Percentiles rank a stretch among this genome's conserved stretches.
These are phyloP conservation scores for Novymonas esmeraldas DNA, from an alignment of 208 protist species.

Conservation along the genomic window DNA sequence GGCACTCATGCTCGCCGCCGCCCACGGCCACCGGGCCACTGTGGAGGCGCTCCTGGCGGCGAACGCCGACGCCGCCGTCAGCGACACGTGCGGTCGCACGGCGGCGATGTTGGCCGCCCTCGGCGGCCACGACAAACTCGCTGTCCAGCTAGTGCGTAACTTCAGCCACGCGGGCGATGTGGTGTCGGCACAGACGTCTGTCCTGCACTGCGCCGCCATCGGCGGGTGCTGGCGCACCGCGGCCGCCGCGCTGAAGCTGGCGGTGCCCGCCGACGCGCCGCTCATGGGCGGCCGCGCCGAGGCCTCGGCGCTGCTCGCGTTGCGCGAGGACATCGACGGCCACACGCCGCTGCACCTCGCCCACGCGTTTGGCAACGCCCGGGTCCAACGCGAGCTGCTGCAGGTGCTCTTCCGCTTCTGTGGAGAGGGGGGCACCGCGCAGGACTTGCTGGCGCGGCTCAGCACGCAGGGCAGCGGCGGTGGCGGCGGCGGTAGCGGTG, in stretches of 20 bases:
- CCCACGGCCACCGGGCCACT: slow-evolving; percentile 46
- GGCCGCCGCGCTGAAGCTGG: slow-evolving; percentile 37
- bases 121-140: slow-evolving; percentile 68
- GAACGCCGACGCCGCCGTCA: slow-evolving; percentile 44
- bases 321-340: slow-evolving; percentile 57
- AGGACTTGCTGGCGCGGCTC: slow-evolving; percentile 17
- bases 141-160: slow-evolving; percentile 57
- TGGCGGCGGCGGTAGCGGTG: not conserved
- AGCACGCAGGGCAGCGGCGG: slow-evolving; percentile 12
- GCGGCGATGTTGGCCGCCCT: slow-evolving; percentile 73
- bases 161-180: slow-evolving; percentile 51
- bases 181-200: slow-evolving; percentile 49
- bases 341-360: slow-evolving; percentile 73
- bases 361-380: slow-evolving; percentile 61
- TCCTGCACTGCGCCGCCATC: slow-evolving; percentile 77
- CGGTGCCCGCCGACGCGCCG: slow-evolving; percentile 17
- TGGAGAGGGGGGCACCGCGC: slow-evolving; percentile 7
- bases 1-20: slow-evolving; percentile 74
- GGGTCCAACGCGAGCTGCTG: slow-evolving; percentile 53
- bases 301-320: slow-evolving; percentile 23
- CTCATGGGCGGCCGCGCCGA: slow-evolving; percentile 24
- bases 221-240: slow-evolving; percentile 56
- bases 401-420: slow-evolving; percentile 32
- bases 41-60: slow-evolving; percentile 74
- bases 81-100: slow-evolving; percentile 55